Evolutionary conservation across 1,284 basidiomycete species (phyloP), one percentile per base, ranked within the genome.

Genomic region (Puccinia hordei): DNA sequence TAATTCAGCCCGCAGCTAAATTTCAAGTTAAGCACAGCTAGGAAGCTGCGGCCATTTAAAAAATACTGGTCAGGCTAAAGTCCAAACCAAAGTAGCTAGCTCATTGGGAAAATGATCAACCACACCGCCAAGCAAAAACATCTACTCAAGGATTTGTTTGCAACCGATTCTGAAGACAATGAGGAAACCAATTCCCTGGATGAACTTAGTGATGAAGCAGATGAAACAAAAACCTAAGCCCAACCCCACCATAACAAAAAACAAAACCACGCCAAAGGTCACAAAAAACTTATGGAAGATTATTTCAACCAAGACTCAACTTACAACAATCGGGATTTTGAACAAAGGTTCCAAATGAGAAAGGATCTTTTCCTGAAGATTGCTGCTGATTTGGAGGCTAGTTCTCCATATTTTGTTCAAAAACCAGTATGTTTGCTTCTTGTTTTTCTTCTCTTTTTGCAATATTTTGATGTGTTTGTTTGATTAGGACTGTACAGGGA

Each of bases 1-100:
- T 41, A 65, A 22, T 65, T 65, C n/a, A 13, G 61, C 33, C 61
- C 61, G 35, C 61, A 30, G 61, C 61, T n/a, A 65, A 65, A 65
- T 38, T 65, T 65, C 27, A 41, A 69, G 24, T n/a, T 69, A 27
- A 27, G 66, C 46, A 41, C 15, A 69, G 66, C 66, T 69, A 69
- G 13, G 24, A 17, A 27, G 24, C 22, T 30, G 66, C 66, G n/a
- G n/a, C 22, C 30, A 33, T 5, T 3, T 49, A n/a, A 69, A 49
- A 41, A 41, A n/a, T 24, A 46, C 46, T 24, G 12, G 15, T 24
- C 6, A 19, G 30, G 66, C 66, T 69, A 69, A 69, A 46, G 17
- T 10, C 1, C 44, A 1, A 51, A 12, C 66, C 46, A 69, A 49
- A 51, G 0, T 51, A 69, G 66, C 66, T 69, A 51, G 44, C 66